Evolutionary conservation across 208 protist species (phyloP).

Genomic region (Borovskyia barvae): DNA sequence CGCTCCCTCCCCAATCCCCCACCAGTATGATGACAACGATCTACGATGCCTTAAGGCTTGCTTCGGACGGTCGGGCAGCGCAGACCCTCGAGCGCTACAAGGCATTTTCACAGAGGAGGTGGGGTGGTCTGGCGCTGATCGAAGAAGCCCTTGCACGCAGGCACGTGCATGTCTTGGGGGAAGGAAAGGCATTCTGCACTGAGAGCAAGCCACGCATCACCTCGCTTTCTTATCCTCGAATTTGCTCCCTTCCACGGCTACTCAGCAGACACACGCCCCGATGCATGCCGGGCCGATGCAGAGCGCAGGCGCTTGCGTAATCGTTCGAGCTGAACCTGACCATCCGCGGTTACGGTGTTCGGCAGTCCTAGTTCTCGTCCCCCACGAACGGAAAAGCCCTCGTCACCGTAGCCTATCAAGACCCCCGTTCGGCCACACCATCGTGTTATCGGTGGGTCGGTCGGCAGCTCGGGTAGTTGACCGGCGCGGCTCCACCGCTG

Average conservation of each 20-base stretch:
- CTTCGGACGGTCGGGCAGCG: too few relatives aligned
- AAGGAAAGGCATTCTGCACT: too few relatives aligned
- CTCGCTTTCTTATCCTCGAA: neutral
- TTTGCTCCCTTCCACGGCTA: neutral
- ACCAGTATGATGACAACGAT: too few relatives aligned
- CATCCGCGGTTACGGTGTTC: conserved; percentile 69
- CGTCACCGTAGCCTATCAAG: conserved; percentile 65
- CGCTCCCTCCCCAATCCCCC: too few relatives aligned
- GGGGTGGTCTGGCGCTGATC: too few relatives aligned
- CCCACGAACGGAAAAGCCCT: conserved; percentile 70
- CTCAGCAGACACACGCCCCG: conserved; percentile 2
- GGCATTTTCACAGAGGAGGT: too few relatives aligned
- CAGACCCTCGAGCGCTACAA: too few relatives aligned
- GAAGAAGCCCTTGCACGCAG: neutral
- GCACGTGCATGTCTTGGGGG: too few relatives aligned
- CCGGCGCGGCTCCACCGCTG: conserved; percentile 70
- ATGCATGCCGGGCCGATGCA: conserved; percentile 10
- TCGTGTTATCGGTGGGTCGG: conserved; percentile 43
- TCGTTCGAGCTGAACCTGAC: conserved; percentile 45
- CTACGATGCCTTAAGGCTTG: too few relatives aligned
- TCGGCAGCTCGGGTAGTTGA: conserved; percentile 70
- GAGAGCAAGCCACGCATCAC: neutral
- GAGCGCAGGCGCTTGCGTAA: conserved; percentile 68
- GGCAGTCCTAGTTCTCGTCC: conserved; percentile 58
- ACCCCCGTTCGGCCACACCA: conserved; percentile 17